Evolutionary conservation across 148 eudicot genomes (phyloP).

Genomic region (Vaccinium myrtillus): DNA sequence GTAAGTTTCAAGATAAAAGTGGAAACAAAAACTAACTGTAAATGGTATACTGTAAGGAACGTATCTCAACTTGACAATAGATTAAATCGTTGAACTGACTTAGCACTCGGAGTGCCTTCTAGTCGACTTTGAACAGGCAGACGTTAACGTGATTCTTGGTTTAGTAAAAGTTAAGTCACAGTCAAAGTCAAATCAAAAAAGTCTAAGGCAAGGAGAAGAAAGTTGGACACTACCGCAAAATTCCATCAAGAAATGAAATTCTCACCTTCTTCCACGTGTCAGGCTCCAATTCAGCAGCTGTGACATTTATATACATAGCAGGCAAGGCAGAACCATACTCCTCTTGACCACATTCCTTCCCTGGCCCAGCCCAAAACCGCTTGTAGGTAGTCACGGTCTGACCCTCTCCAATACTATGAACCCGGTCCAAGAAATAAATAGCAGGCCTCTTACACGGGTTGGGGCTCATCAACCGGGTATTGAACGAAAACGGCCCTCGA

Average conservation of each 20-base stretch:
- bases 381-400: constrained; percentile 27
- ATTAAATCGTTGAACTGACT: too few species aligned
- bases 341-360: constrained; percentile 14
- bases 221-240: too few species aligned
- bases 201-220: too few species aligned
- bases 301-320: constrained; percentile 25
- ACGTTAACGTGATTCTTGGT: too few species aligned
- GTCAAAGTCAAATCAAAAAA: too few species aligned
- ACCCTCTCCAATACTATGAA: constrained; percentile 14
- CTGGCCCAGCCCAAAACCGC: neutral
- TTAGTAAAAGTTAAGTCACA: too few species aligned
- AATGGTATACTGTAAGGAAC: too few species aligned
- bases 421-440: constrained; percentile 30
- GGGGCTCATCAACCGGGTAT: constrained; percentile 34
- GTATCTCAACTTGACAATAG: too few species aligned
- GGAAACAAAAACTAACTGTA: neutral
- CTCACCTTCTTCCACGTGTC: constrained; percentile 36
- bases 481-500: constrained; percentile 32
- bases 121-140: too few species aligned
- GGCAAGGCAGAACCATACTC: constrained; percentile 17
- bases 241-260: neutral
- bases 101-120: too few species aligned
- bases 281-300: constrained; percentile 19
- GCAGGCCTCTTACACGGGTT: constrained; percentile 41
- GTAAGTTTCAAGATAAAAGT: neutral